Percentiles rank a stretch among this genome's conserved stretches.
phyloP scores from a whole-genome alignment of 1,139 yeast genomes.

The Kodamaea sp. region DNA sequence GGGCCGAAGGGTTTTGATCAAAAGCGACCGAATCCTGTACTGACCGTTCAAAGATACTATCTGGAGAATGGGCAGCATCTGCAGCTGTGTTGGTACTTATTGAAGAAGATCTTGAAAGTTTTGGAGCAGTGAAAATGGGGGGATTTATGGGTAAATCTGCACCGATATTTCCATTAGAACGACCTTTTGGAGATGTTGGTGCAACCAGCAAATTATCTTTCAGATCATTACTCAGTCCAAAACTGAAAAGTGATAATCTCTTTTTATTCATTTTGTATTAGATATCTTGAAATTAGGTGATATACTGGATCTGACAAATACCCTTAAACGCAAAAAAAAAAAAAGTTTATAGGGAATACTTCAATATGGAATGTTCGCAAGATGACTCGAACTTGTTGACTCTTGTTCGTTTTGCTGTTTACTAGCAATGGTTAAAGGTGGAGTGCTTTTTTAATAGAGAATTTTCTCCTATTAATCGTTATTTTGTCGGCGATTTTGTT shows the following conservation, averaged over 20 bases:
- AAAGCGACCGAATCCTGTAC: constrained; percentile 45
- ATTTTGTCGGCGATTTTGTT: too few relatives aligned
- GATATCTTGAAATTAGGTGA: neutral
- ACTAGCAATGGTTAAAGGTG: too few relatives aligned
- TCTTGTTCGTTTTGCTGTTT: too few relatives aligned
- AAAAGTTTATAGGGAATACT: neutral
- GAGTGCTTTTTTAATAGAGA: too few relatives aligned
- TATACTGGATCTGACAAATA: neutral
- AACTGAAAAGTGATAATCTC: constrained; percentile 10
- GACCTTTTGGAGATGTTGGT: constrained; percentile 1
- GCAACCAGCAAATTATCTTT: constrained; percentile 3
- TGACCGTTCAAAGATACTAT: constrained; percentile 57
- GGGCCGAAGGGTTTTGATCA: constrained; percentile 13
- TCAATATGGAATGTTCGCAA: too few relatives aligned
- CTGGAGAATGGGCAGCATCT: constrained; percentile 18
- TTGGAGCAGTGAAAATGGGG: neutral
- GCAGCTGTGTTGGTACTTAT: constrained; percentile 4
- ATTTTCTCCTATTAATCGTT: too few relatives aligned
- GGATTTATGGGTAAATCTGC: constrained; percentile 1
- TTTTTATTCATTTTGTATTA: constrained; percentile 2
- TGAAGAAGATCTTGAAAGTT: constrained; percentile 4
- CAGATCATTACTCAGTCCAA: constrained; percentile 8
- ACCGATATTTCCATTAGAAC: neutral
- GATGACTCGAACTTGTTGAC: too few relatives aligned
- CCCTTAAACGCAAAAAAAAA: neutral